Base-by-base conservation (phyloP, 805 yeast genomes). In the Suhomyces prunicola region DNA sequence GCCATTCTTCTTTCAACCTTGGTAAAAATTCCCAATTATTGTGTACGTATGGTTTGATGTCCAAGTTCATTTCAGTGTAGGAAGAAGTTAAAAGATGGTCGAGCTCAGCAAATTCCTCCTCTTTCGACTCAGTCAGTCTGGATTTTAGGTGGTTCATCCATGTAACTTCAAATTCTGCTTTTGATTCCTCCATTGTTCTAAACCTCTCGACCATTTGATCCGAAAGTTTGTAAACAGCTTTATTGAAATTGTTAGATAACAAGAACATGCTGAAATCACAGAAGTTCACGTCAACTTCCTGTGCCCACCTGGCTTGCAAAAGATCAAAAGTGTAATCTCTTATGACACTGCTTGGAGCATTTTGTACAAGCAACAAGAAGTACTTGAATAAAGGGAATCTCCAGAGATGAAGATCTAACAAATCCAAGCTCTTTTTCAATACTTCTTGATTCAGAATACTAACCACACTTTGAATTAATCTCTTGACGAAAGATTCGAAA, bases 401-500 rank as follows among this genome's bases (percentile, higher is more conserved):
- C 80, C 80, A 76, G 4, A 51, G 44, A 1, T 52, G 52, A 8
- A 73, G 51, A 1, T 64, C 51, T 33, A 74, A 52, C 31, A 52
- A 17, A 1, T 50, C 50, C 24, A 70, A 55, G 24, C 62, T 50
- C 8, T 52, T 51, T 13, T 58, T 65, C 47, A 70, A 65, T 12
- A 66, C 72, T 1, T 64, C 69, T 2, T 60, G 56, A 23, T 67
- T 65, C 31, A 65, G 51, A 17, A 66, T 57, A 12, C 61, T 17
- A 15, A 71, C 72, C 15, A 71, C 59, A 26, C 64, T 64, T 54
- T 74, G 78, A 23, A 76, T 62, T 4, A 73, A 55, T 46, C 56
- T 61, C 51, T 74, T 75, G 6, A 70, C 73, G 46, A 71, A 61
- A 0, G 52, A 46, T 26, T 62, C 67, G 51, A 58, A 73, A 17